Percentiles rank a stretch among this genome's conserved stretches.
Conservation (phyloP, 371 early-diverging fungal genomes). For the Coemansia sp. region DNA sequence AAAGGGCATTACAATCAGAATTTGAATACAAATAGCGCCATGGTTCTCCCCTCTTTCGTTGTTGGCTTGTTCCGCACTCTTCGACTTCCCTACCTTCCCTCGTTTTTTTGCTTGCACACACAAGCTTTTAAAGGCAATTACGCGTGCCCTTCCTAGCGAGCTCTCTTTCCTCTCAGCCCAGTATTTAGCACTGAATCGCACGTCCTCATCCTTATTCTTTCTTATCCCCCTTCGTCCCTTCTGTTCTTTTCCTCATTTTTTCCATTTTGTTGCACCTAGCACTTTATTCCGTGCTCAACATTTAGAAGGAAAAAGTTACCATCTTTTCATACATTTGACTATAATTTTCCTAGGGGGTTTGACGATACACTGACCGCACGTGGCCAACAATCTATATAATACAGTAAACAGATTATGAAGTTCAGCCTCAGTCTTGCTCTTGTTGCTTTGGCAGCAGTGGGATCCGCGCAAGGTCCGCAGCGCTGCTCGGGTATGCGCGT, state of each 20-base stretch:
- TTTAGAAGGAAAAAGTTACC: background rate
- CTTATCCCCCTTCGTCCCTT: background rate
- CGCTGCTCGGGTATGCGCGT: slow-evolving; percentile 19
- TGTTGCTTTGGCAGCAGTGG: slow-evolving; percentile 27
- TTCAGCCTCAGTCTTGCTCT: slow-evolving; percentile 23
- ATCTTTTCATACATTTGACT: background rate
- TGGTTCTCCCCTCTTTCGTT: background rate
- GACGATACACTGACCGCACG: background rate
- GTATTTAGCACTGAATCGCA: background rate
- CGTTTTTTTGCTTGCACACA: background rate
- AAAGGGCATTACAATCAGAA: slow-evolving; percentile 1
- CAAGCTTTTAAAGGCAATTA: slow-evolving; percentile 1
- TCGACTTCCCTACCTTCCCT: slow-evolving; percentile 4
- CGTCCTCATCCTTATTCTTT: background rate
- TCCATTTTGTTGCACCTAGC: background rate
- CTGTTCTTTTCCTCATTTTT: background rate
- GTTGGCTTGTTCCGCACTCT: slow-evolving; percentile 12
- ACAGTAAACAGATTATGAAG: slow-evolving; percentile 20
- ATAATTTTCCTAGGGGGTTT: background rate
- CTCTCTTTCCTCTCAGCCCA: background rate
- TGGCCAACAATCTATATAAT: background rate
- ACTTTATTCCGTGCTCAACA: background rate
- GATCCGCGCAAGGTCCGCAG: slow-evolving; percentile 20
- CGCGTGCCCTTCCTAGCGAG: background rate
- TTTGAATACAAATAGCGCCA: slow-evolving; percentile 13